These are phyloP conservation scores for Tolypocladium paradoxum DNA, from an alignment of 2,329 filamentous ascomycete genomes.

Conservation along the genomic window DNA sequence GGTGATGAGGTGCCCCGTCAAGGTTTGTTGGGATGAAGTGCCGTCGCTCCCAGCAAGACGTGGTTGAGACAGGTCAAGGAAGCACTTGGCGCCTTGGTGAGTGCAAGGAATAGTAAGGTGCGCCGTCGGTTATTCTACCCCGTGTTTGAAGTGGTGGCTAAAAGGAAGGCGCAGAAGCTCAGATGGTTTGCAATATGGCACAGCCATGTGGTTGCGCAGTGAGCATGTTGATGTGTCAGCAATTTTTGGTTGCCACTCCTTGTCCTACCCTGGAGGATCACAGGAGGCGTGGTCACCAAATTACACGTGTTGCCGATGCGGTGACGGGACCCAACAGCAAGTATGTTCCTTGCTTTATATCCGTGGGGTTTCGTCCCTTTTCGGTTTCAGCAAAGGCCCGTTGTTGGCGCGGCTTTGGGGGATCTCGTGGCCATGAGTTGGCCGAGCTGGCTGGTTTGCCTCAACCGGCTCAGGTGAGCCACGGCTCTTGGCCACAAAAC, in stretches of 20 bases:
- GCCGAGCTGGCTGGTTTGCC: too few species aligned
- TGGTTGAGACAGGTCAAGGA: background rate
- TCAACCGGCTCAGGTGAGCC: background rate
- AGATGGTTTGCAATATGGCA: background rate
- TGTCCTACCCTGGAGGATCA: background rate
- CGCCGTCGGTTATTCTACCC: background rate
- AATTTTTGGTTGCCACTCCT: background rate
- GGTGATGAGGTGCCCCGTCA: background rate
- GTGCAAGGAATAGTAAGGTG: background rate
- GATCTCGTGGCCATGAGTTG: background rate
- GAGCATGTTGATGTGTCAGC: constrained; percentile 8
- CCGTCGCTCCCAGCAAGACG: background rate
- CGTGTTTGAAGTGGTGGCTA: background rate
- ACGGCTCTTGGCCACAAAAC: background rate
- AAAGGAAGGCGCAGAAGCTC: background rate
- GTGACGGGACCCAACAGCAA: background rate
- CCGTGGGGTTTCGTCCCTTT: too few species aligned
- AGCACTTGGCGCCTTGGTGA: background rate
- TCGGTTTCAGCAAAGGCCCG: too few species aligned
- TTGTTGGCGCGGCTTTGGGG: background rate
- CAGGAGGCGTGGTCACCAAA: background rate
- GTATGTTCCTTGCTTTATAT: background rate
- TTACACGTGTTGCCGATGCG: background rate
- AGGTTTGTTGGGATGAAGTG: background rate
- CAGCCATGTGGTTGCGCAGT: background rate